phyloP scores from a whole-genome alignment of 1,284 basidiomycete genomes.

The Ustilago trichophora region DNA sequence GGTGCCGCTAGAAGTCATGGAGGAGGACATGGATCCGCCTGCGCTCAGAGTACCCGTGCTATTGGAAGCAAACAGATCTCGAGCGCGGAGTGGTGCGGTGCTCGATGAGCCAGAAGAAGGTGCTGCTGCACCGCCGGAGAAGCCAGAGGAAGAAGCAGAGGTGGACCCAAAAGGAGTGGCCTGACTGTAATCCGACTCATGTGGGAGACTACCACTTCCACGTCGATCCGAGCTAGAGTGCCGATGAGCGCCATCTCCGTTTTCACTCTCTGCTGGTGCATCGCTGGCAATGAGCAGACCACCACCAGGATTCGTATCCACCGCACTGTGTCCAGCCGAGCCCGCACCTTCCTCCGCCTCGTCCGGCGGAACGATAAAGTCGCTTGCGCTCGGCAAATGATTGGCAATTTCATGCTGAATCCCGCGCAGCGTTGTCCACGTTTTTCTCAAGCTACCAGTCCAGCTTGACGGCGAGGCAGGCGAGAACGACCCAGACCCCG shows the following conservation, averaged over 20 bases:
- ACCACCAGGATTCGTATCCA: constrained; percentile 31
- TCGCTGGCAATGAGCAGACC: constrained; percentile 33
- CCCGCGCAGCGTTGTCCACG: constrained; percentile 50
- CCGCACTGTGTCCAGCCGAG: not conserved
- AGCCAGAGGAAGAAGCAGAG: constrained; percentile 14
- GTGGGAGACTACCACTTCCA: constrained; percentile 12
- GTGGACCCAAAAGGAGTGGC: constrained; percentile 27
- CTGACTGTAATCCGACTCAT: constrained; percentile 44
- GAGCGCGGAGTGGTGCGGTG: constrained; percentile 24
- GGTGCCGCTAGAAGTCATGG: constrained; percentile 5
- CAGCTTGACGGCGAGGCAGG: constrained; percentile 38
- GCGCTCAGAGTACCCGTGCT: constrained; percentile 1
- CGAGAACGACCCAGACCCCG: constrained; percentile 5
- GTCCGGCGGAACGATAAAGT: constrained; percentile 46
- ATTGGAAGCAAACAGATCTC: constrained; percentile 24
- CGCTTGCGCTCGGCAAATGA: constrained; percentile 48
- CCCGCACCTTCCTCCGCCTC: constrained; percentile 18
- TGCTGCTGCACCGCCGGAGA: constrained; percentile 30
- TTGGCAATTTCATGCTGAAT: constrained; percentile 40
- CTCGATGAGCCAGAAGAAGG: not conserved
- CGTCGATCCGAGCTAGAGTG: constrained; percentile 4
- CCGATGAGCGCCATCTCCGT: not conserved
- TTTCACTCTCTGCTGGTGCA: not conserved
- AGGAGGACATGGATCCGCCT: not conserved
- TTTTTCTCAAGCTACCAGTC: constrained; percentile 49